phyloP scores from a whole-genome alignment of 805 yeast genomes.

The Ogataea populi-albae region DNA sequence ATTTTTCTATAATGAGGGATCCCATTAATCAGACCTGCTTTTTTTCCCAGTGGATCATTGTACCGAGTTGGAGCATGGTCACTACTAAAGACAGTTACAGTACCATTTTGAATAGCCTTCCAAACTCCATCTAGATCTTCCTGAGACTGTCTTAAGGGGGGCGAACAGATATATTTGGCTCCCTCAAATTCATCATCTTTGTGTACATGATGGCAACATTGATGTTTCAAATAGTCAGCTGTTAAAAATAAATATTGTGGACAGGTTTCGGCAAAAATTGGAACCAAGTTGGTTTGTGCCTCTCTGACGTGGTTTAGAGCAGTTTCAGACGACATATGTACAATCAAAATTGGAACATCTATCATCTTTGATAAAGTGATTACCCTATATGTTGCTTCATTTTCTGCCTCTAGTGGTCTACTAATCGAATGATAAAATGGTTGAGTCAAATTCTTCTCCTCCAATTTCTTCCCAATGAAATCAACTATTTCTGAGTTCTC shows the following conservation, averaged over 20 bases:
- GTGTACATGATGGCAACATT: conserved; percentile 25
- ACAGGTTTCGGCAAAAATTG: conserved; percentile 50
- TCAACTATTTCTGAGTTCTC: conserved; percentile 46
- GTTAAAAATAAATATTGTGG: conserved; percentile 48
- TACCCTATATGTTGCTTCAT: conserved; percentile 49
- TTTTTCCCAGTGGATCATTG: conserved; percentile 41
- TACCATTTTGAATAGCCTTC: conserved; percentile 44
- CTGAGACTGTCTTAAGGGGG: conserved; percentile 42
- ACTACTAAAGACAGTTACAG: conserved; percentile 43
- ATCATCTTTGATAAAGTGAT: conserved; percentile 41
- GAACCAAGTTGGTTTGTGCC: conserved; percentile 40
- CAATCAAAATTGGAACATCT: conserved; percentile 45
- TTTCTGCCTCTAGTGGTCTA: conserved; percentile 45
- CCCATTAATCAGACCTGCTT: conserved; percentile 39
- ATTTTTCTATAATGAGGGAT: conserved; percentile 40
- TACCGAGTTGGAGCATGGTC: conserved; percentile 48
- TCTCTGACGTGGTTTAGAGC: conserved; percentile 40
- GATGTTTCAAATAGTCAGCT: conserved; percentile 34
- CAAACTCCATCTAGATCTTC: conserved; percentile 43
- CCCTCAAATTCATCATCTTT: conserved; percentile 40
- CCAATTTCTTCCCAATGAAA: conserved; percentile 33
- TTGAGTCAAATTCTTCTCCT: conserved; percentile 35
- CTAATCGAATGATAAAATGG: conserved; percentile 47
- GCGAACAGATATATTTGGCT: conserved; percentile 50
- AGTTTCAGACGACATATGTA: conserved; percentile 45